Percentiles rank a stretch among this genome's conserved stretches.
Conservation (phyloP, 257 asterid genomes). For the Plectranthus barbatus region DNA sequence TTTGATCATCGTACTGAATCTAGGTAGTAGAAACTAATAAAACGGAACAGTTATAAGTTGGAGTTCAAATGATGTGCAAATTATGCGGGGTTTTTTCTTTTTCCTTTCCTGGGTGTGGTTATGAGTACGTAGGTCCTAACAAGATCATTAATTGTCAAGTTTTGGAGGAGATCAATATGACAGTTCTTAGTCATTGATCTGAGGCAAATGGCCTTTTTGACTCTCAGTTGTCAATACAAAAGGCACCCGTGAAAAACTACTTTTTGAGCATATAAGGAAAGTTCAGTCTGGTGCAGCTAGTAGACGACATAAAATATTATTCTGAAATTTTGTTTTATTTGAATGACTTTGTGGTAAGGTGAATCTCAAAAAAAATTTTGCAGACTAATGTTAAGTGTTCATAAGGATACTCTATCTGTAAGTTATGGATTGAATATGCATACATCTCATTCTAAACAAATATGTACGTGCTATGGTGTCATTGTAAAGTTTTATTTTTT, state of each 20-base stretch:
- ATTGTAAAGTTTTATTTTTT: neutral
- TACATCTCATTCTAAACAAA: neutral
- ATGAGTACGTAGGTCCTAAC: neutral
- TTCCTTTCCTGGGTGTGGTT: neutral
- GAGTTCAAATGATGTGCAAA: neutral
- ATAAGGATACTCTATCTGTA: neutral
- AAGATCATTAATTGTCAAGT: neutral
- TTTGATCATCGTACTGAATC: neutral
- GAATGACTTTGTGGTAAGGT: neutral
- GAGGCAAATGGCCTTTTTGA: neutral
- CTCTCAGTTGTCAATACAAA: neutral
- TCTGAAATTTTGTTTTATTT: neutral
- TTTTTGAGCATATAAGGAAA: neutral
- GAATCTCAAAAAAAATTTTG: neutral
- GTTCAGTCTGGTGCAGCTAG: neutral
- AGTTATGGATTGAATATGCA: neutral
- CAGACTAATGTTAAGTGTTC: neutral
- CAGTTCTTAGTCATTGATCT: neutral
- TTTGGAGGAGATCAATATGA: slow-evolving; percentile 7
- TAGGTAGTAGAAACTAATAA: neutral
- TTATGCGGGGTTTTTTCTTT: neutral
- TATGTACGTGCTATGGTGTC: neutral
- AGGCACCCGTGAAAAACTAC: neutral
- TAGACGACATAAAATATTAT: neutral
- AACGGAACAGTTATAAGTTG: neutral